These are phyloP conservation scores for Phytophthora quininea DNA, from an alignment of 352 stramenopile species.

Conservation along the genomic window DNA sequence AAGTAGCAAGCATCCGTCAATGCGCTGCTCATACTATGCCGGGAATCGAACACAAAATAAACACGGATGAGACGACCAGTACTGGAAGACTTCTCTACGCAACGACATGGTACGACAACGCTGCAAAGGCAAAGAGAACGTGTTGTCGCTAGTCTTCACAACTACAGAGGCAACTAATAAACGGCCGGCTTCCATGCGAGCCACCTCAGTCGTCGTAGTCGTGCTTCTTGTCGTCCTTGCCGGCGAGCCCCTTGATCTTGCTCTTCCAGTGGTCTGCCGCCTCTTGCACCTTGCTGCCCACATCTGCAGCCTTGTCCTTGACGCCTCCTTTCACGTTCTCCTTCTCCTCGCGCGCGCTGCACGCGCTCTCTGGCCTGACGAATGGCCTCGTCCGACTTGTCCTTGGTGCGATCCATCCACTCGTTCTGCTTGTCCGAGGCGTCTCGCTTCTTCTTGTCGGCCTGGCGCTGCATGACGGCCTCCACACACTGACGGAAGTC, in stretches of 20 bases:
- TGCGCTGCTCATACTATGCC: constrained; percentile 40
- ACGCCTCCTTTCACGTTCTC: constrained; percentile 36
- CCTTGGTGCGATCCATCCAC: constrained; percentile 66
- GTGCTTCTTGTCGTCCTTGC: constrained; percentile 8
- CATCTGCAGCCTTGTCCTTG: constrained; percentile 41
- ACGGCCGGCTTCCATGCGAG: too few relatives aligned
- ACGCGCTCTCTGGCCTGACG: constrained; percentile 30
- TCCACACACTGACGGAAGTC: constrained; percentile 78
- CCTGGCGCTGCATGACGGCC: constrained; percentile 52
- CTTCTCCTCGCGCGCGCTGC: constrained; percentile 30
- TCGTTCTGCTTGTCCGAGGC: constrained; percentile 28
- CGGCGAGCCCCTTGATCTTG: constrained; percentile 40
- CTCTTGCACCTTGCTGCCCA: constrained; percentile 41
- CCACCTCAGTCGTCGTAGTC: not conserved
- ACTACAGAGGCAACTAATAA: too few relatives aligned
- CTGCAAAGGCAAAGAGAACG: too few relatives aligned
- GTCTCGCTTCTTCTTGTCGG: constrained; percentile 28
- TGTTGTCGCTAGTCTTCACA: too few relatives aligned
- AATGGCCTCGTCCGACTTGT: constrained; percentile 39
- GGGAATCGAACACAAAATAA: constrained; percentile 24
- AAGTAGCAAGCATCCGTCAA: constrained; percentile 35
- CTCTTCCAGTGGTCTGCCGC: constrained; percentile 43
- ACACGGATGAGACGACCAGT: too few relatives aligned
- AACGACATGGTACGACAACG: too few relatives aligned
- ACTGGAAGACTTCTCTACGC: too few relatives aligned